Conservation (phyloP, 192 early-diverging fungal species). For the Pilaira anomala region DNA sequence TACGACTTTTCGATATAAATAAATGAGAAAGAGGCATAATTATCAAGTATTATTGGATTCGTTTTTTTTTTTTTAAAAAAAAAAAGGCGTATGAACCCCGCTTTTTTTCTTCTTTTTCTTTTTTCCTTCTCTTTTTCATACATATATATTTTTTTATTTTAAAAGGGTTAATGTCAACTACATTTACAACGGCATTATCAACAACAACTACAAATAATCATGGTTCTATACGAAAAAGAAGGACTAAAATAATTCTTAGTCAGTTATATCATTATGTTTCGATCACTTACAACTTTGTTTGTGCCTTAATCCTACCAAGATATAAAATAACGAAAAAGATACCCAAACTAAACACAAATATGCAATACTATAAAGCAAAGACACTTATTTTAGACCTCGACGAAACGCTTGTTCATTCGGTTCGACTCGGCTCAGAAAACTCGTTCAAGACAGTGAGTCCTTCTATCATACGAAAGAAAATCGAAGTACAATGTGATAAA, state of each 20-base stretch:
- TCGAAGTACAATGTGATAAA: conserved; percentile 82
- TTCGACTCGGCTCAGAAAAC: conserved; percentile 42
- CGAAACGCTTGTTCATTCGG: conserved; percentile 85
- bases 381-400: conserved; percentile 72
- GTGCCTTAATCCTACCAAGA: conserved; percentile 6
- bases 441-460: conserved; percentile 25
- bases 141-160: conserved; percentile 9
- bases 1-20: conserved; percentile 69
- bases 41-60: not conserved
- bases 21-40: conserved; percentile 51
- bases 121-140: not conserved
- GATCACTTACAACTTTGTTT: conserved; percentile 1
- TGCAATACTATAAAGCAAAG: conserved; percentile 48
- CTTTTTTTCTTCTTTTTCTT: not conserved
- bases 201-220: not conserved
- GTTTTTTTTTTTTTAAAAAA: too few species aligned
- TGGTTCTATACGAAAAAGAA: conserved; percentile 8
- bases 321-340: not conserved
- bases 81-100: too few species aligned
- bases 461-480: conserved; percentile 65
- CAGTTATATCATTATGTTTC: conserved; percentile 1
- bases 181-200: conserved; percentile 4
- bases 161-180: not conserved
- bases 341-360: not conserved
- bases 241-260: not conserved